Evolutionary conservation across 2,329 filamentous ascomycete species (phyloP).

Genomic region (Fusarium secorum): DNA sequence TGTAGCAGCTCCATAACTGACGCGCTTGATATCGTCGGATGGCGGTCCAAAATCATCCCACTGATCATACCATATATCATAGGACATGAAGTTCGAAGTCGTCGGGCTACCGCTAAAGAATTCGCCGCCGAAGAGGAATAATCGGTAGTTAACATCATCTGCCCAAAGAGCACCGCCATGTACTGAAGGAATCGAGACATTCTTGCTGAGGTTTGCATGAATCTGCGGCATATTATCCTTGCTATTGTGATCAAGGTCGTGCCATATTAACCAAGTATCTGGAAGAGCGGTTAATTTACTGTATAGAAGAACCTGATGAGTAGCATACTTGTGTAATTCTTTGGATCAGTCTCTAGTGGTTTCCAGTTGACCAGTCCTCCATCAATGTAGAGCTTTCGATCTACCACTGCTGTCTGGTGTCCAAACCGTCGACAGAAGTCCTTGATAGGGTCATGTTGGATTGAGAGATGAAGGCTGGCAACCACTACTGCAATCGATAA

Average conservation of each 20-base stretch:
- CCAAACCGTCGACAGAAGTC: background rate
- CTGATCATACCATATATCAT: background rate
- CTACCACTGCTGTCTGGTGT: background rate
- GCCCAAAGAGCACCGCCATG: background rate
- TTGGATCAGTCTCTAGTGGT: background rate
- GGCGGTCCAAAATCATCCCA: background rate
- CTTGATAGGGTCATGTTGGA: background rate
- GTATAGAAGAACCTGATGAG: fast-evolving
- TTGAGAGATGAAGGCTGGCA: fast-evolving
- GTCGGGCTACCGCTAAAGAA: background rate
- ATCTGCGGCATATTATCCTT: conserved; percentile 3
- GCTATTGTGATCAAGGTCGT: background rate
- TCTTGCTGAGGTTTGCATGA: background rate
- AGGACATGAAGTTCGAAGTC: background rate
- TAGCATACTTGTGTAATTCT: background rate
- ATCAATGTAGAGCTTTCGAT: background rate
- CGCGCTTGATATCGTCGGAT: background rate
- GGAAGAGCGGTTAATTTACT: fast-evolving
- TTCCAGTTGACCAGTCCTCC: conserved; percentile 1
- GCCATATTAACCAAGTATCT: background rate
- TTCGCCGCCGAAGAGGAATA: background rate
- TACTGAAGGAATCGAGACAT: background rate
- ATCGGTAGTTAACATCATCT: background rate
- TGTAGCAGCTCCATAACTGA: background rate
- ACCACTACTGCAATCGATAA: background rate